Conservation (phyloP, 257 asterid genomes). For the Ophiorrhiza pumila region DNA sequence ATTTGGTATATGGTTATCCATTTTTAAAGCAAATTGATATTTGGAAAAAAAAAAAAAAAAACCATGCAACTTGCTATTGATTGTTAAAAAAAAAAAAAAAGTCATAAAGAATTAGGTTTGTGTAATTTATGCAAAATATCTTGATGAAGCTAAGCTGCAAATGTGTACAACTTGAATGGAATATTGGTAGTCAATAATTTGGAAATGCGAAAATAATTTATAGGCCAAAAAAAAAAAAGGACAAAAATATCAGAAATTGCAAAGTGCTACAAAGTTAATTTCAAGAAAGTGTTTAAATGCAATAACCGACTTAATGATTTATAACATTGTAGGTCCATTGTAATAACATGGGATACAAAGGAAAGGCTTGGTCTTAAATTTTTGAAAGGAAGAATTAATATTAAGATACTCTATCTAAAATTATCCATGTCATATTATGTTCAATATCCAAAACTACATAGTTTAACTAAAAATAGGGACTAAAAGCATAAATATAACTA, state of each 20-base stretch:
- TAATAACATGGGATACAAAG: constrained; percentile 3
- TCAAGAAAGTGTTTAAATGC: neutral
- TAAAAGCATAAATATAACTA: no score
- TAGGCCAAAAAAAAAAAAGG: neutral
- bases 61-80: neutral
- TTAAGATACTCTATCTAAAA: no score
- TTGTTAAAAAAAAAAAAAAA: neutral
- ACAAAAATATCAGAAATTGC: neutral
- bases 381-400: constrained; percentile 47
- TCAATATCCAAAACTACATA: no score
- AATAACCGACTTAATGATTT: constrained; percentile 20
- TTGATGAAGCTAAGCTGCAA: no score
- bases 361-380: constrained; percentile 15
- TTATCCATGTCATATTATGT: no score
- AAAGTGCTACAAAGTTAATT: no score
- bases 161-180: no score
- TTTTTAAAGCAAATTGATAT: neutral
- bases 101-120: neutral
- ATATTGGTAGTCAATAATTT: neutral
- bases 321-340: constrained; percentile 1
- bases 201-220: neutral
- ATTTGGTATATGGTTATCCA: neutral
- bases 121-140: no score
- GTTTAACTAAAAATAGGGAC: no score
- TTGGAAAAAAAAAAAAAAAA: neutral